These are phyloP conservation scores for Limnomonas spitsbergensis DNA, from an alignment of 139 green algal genomes.

Conservation along the genomic window DNA sequence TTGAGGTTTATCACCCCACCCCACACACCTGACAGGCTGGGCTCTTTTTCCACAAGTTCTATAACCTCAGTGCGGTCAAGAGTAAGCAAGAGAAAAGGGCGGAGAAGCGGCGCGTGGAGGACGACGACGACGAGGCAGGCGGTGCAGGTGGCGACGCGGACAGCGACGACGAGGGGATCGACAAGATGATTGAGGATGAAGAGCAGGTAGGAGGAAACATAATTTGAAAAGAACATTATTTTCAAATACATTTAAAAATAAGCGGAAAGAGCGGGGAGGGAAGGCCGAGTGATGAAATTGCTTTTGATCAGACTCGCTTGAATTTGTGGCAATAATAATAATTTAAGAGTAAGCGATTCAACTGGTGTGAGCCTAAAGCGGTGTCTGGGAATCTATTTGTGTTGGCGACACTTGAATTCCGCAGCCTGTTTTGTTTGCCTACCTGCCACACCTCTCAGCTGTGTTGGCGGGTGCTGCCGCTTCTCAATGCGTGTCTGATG, in stretches of 20 bases:
- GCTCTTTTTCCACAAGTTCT: conserved; percentile 87
- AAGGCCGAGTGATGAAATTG: too few species aligned
- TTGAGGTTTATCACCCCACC: too few species aligned
- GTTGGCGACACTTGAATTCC: too few species aligned
- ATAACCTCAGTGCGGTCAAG: conserved; percentile 47
- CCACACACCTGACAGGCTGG: conserved; percentile 51
- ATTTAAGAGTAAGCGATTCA: too few species aligned
- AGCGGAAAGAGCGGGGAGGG: background rate
- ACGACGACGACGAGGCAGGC: conserved; percentile 16
- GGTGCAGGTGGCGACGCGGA: background rate
- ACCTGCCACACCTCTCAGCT: too few species aligned
- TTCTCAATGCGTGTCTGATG: too few species aligned
- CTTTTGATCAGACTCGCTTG: too few species aligned
- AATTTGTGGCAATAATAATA: too few species aligned
- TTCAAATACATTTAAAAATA: background rate
- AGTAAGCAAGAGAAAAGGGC: conserved; percentile 19
- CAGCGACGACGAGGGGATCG: conserved; percentile 5
- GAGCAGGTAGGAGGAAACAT: background rate
- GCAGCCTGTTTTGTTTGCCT: too few species aligned
- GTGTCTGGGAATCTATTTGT: too few species aligned
- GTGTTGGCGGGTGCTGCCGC: too few species aligned
- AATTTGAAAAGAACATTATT: background rate
- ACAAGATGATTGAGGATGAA: background rate
- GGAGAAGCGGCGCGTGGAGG: background rate
- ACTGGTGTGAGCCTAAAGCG: too few species aligned